Evolutionary conservation across 208 protist genomes (phyloP), one percentile per base, ranked within the genome.

Genomic region (Trypanosoma avium): DNA sequence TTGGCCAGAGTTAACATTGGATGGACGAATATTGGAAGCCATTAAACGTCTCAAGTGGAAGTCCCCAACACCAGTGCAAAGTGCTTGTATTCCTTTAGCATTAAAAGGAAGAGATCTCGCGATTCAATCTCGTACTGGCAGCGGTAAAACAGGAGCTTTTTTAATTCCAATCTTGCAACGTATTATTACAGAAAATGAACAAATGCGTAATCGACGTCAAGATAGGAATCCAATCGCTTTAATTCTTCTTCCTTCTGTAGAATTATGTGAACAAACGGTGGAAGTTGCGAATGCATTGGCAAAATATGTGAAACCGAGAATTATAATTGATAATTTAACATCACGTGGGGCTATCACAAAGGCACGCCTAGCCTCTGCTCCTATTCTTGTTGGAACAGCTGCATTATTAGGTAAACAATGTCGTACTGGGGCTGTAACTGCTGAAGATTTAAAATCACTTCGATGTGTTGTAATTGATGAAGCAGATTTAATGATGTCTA

Each of bases 251-350:
- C 97, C 97, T 8, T 98, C 97, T 7, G 83, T 95, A 17, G 97
- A 99, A 70, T 75, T 99, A 35, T 98, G 95, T 72, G 86, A 95
- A 67, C 97, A 98, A 79, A 97, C 95, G 24, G 78, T 74, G 29
- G 84, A 95, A 70, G 84, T 83, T n/a, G 84, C 75, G 12, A 67
- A 70, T 33, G 74, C 61, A 27, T 68, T 97, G 13, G 63, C 82
- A 22, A 94, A 90, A 59, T 94, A 90, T 60, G 61, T 94, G 5
- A 86, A 84, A 61, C 88, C 88, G 46, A 81, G 86, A 35, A 42
- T 97, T 26, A 62, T 81, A 33, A 76, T 97, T 29, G 88, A 95
- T 55, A 94, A 97, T 70, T 70, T 97, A 22, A 84, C 81, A 21
- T 70, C 57, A 2, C 74, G 82, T 45, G 81, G 79, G 27, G 58